These are phyloP conservation scores for Penicillium palitans DNA, from an alignment of 2,329 filamentous ascomycete species.

Conservation along the genomic window DNA sequence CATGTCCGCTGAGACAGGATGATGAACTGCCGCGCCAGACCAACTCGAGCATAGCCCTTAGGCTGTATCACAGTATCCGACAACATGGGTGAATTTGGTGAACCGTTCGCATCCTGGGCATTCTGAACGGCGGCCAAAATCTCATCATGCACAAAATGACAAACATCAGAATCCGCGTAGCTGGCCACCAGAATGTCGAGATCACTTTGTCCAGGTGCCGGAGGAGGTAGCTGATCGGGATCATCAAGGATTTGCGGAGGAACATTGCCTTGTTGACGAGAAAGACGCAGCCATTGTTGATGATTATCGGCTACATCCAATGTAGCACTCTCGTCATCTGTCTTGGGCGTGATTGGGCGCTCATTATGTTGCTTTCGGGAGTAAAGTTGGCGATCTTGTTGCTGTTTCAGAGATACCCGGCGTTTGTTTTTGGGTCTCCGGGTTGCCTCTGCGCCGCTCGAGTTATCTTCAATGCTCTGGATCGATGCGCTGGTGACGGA, in stretches of 20 bases:
- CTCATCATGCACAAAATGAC: conserved; percentile 71
- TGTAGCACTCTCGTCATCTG: conserved; percentile 60
- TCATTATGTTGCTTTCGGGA: conserved; percentile 66
- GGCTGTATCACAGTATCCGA: conserved; percentile 60
- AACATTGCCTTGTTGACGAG: conserved; percentile 54
- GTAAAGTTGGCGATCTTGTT: conserved; percentile 87
- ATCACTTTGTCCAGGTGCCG: conserved; percentile 67
- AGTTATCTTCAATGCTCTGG: conserved; percentile 67
- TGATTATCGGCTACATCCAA: conserved; percentile 53
- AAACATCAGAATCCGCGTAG: conserved; percentile 77
- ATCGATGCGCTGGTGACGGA: conserved; percentile 84
- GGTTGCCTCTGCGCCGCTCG: conserved; percentile 61
- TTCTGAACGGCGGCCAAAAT: conserved; percentile 68
- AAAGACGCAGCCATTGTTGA: conserved; percentile 62
- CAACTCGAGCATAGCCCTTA: conserved; percentile 78
- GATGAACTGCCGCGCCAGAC: conserved; percentile 76
- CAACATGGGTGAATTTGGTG: conserved; percentile 58
- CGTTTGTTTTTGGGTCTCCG: conserved; percentile 68
- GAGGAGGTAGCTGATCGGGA: conserved; percentile 59
- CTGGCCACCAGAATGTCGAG: conserved; percentile 77
- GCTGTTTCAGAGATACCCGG: conserved; percentile 76
- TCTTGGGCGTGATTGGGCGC: conserved; percentile 59
- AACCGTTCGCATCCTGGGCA: conserved; percentile 68
- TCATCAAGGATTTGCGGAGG: conserved; percentile 69
- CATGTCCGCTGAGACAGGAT: conserved; percentile 90